These are phyloP conservation scores for Skeletonema marinoi DNA, from an alignment of 108 stramenopile species.

Conservation along the genomic window DNA sequence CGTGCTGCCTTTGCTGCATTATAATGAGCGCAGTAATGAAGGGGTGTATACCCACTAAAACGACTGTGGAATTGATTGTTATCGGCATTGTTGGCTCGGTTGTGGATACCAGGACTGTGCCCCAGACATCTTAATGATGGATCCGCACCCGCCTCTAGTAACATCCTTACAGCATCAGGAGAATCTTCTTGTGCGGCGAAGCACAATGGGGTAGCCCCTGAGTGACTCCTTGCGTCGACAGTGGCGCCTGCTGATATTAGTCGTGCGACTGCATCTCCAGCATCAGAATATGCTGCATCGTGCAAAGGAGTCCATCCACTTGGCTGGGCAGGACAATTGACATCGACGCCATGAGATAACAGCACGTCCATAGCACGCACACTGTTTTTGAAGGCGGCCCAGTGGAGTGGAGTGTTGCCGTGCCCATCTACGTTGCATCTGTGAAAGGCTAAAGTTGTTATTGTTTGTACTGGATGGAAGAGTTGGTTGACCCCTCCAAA, in stretches of 20 bases:
- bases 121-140: conserved; percentile 73
- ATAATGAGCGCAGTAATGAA: conserved; percentile 91
- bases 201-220: conserved; percentile 86
- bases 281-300: conserved; percentile 86
- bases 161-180: conserved; percentile 52
- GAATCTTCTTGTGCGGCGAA: conserved; percentile 89
- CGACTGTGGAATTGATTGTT: conserved; percentile 62
- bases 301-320: conserved; percentile 91
- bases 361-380: conserved; percentile 69
- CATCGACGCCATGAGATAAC: conserved; percentile 64
- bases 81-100: conserved; percentile 42
- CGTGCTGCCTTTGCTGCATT: conserved; percentile 75
- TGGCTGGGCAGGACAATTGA: conserved; percentile 79
- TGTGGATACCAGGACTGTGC: conserved; percentile 36
- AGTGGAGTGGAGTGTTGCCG: conserved; percentile 88
- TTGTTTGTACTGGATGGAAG: conserved; percentile 9
- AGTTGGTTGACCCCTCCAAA: conserved; percentile 9
- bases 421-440: conserved; percentile 68
- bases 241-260: conserved; percentile 74
- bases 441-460: conserved; percentile 9
- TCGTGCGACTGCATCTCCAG: conserved; percentile 64
- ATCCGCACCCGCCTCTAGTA: conserved; percentile 77
- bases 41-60: conserved; percentile 84
- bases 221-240: conserved; percentile 77
- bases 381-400: conserved; percentile 89